Conservation (phyloP, 1,139 yeast species). For the Debaryomyces coudertii region DNA sequence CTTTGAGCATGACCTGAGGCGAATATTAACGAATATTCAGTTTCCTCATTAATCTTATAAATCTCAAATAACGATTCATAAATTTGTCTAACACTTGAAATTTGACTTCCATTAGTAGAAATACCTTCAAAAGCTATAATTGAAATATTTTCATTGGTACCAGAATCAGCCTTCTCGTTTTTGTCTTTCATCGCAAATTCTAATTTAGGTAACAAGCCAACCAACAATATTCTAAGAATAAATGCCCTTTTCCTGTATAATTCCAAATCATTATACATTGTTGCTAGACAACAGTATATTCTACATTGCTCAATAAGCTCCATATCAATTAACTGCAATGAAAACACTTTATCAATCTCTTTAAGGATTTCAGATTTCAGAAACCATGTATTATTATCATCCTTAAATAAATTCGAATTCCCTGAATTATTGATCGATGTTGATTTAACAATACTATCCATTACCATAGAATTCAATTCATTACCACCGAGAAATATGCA, state of each 20-base stretch:
- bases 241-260: constrained; percentile 71
- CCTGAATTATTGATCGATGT: constrained; percentile 21
- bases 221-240: constrained; percentile 62
- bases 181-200: constrained; percentile 15
- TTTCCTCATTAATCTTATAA: constrained; percentile 42
- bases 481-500: constrained; percentile 51
- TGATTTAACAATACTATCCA: constrained; percentile 40
- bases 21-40: constrained; percentile 29
- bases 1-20: constrained; percentile 28
- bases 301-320: constrained; percentile 56
- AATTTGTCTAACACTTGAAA: constrained; percentile 30
- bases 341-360: constrained; percentile 50
- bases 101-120: constrained; percentile 9
- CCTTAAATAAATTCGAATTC: constrained; percentile 12
- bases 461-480: constrained; percentile 46
- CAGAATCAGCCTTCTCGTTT: constrained; percentile 12
- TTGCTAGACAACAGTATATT: constrained; percentile 67
- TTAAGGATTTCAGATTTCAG: constrained; percentile 49
- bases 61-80: constrained; percentile 43
- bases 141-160: constrained; percentile 7
- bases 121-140: background rate
- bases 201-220: constrained; percentile 51
- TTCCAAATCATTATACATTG: constrained; percentile 64
- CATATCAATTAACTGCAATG: constrained; percentile 46
- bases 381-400: constrained; percentile 20